These are phyloP conservation scores for Xerocomus brunneocitrinus DNA, from an alignment of 768 basidiomycete species.

Conservation along the genomic window DNA sequence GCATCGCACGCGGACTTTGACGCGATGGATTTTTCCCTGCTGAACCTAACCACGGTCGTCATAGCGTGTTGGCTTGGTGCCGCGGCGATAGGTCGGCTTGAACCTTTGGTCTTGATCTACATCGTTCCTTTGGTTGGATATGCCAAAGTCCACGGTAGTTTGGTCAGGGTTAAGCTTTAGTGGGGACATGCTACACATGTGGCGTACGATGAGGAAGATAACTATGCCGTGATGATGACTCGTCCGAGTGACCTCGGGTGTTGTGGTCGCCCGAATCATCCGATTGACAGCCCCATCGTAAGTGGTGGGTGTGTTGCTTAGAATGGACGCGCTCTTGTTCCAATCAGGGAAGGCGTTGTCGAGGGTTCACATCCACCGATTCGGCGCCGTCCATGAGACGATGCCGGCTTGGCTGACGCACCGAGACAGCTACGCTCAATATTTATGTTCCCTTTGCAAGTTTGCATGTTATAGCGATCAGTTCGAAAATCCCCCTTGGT, in stretches of 20 bases:
- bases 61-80: background rate
- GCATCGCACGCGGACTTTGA: background rate
- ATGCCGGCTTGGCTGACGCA: background rate
- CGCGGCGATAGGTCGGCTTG: slow-evolving; percentile 14
- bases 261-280: background rate
- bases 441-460: background rate
- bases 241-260: background rate
- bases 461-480: slow-evolving; percentile 6
- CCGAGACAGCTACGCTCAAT: background rate
- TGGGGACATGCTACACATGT: background rate
- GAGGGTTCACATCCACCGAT: background rate
- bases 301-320: background rate
- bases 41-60: slow-evolving; percentile 1
- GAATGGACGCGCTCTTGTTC: background rate
- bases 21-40: background rate
- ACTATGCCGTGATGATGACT: background rate
- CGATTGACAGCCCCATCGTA: background rate
- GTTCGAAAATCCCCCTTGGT: slow-evolving; percentile 3
- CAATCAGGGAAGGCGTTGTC: background rate
- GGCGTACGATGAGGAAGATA: background rate
- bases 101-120: background rate
- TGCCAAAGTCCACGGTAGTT: background rate
- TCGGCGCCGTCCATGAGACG: background rate
- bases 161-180: background rate
- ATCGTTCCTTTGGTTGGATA: background rate